Evolutionary conservation across 2,329 filamentous ascomycete genomes (phyloP), one percentile per base, ranked within the genome.

Genomic region (Sporothrix variecibatus): DNA sequence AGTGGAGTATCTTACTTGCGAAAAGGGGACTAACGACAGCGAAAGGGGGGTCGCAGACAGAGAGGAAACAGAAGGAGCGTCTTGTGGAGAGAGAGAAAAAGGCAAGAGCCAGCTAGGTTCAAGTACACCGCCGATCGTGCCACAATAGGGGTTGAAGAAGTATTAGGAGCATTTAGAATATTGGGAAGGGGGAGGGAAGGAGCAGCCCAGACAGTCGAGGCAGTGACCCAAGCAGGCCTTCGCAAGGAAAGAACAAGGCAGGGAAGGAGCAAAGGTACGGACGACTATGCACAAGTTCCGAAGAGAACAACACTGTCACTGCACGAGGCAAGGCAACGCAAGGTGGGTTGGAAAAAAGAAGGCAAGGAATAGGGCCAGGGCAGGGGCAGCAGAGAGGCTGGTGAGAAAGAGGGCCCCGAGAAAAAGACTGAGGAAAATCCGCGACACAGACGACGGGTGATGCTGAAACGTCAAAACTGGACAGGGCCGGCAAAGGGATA

Each of bases 391-490:
- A 12, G 62, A 67, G 23, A 23, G 38, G 62, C 23, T 26, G 49
- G 65, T 31, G 23, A 46, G 51, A 34, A 34, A 34, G 34, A 49
- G 72, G 62, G 62, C 62, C 62, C 38, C 28, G 56, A 67, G 62
- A 46, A 43, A 17, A 40, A 40, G 23, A 23, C 20, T 68, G 62
- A 76, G 72, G 62, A 73, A 74, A 80, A 79, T 77, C 78, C 79
- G 79, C 78, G 79, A 81, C 79, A 77, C 75, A 73, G 75, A 62
- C 71, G 46, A 53, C 73, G 71, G 72, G 62, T 43, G 56, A 49
- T 77, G 75, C 76, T 81, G 80, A 81, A 81, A 80, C 80, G 79
- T 78, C 72, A 77, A 76, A 76, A 77, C 75, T 75, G 72, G 62
- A 69, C 60, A 69, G 73, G 73, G 34, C 62, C 72, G 75, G 74